Conservation (phyloP, 176 grass and related monocot species). For the Oryza meridionalis region DNA sequence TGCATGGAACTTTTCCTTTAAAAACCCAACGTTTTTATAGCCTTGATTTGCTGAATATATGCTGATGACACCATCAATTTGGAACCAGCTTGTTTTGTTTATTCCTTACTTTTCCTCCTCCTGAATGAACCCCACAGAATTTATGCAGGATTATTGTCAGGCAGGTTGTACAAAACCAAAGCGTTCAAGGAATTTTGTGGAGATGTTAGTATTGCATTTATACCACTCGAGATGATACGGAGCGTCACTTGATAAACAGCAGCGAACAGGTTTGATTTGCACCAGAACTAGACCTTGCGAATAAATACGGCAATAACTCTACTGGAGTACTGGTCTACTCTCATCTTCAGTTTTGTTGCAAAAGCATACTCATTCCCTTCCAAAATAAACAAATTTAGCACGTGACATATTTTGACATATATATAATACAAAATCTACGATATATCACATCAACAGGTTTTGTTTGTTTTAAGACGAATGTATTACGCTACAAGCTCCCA, state of each 20-base stretch:
- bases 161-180: slow-evolving; percentile 38
- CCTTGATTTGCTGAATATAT: slow-evolving; percentile 44
- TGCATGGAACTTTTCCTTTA: background rate
- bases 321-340: background rate
- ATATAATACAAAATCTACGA: too few species aligned
- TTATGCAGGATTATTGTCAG: background rate
- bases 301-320: slow-evolving; percentile 23
- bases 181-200: slow-evolving; percentile 14
- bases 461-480: too few species aligned
- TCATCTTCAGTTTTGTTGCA: background rate
- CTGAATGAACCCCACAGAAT: background rate
- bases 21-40: background rate
- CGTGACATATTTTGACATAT: too few species aligned
- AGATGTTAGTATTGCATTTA: slow-evolving; percentile 35
- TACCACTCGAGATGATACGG: slow-evolving; percentile 11
- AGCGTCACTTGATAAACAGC: slow-evolving; percentile 37
- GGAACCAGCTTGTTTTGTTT: slow-evolving; percentile 1
- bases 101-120: background rate
- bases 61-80: slow-evolving; percentile 32
- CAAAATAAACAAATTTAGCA: too few species aligned
- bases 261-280: slow-evolving; percentile 23
- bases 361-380: background rate
- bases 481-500: too few species aligned
- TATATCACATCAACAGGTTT: too few species aligned
- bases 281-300: slow-evolving; percentile 18